Conservation (phyloP, 768 basidiomycete genomes). For the Myochromella boudieri region DNA sequence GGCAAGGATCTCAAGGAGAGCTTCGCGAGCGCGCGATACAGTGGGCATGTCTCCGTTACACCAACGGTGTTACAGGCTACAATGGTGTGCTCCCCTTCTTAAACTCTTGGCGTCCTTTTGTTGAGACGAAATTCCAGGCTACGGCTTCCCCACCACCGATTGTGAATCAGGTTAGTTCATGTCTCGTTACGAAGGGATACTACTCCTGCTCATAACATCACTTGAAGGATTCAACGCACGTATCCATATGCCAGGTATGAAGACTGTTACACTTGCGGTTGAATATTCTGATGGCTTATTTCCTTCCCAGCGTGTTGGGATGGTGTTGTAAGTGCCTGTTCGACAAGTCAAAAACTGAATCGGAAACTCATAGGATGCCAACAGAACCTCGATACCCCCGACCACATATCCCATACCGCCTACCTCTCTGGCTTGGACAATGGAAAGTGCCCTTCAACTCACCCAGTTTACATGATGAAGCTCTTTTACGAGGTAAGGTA, state of each 20-base stretch:
- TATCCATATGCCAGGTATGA: slow-evolving; percentile 33
- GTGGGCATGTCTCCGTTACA: slow-evolving; percentile 40
- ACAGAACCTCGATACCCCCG: slow-evolving; percentile 38
- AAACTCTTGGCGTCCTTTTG: not conserved
- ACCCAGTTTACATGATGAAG: slow-evolving; percentile 39
- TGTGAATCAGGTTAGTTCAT: slow-evolving; percentile 31
- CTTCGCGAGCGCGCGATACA: slow-evolving; percentile 38
- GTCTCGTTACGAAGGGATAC: no score
- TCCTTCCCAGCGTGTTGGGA: slow-evolving; percentile 35
- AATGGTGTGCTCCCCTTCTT: slow-evolving; percentile 18
- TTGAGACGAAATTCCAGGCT: slow-evolving; percentile 16
- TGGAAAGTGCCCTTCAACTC: slow-evolving; percentile 35
- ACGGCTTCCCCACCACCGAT: slow-evolving; percentile 43
- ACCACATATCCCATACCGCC: slow-evolving; percentile 35
- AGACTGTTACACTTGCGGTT: not conserved
- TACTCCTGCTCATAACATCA: not conserved
- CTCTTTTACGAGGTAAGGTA: slow-evolving; percentile 34
- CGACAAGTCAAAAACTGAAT: not conserved
- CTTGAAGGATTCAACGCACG: slow-evolving; percentile 33
- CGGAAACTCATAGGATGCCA: not conserved
- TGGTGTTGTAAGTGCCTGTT: slow-evolving; percentile 28
- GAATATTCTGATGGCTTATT: slow-evolving; percentile 1
- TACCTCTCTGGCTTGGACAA: slow-evolving; percentile 35
- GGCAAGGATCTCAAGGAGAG: slow-evolving; percentile 37
- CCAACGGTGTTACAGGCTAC: slow-evolving; percentile 27